Evolutionary conservation across 768 basidiomycete species (phyloP).

Genomic region (Paxillus involutus): DNA sequence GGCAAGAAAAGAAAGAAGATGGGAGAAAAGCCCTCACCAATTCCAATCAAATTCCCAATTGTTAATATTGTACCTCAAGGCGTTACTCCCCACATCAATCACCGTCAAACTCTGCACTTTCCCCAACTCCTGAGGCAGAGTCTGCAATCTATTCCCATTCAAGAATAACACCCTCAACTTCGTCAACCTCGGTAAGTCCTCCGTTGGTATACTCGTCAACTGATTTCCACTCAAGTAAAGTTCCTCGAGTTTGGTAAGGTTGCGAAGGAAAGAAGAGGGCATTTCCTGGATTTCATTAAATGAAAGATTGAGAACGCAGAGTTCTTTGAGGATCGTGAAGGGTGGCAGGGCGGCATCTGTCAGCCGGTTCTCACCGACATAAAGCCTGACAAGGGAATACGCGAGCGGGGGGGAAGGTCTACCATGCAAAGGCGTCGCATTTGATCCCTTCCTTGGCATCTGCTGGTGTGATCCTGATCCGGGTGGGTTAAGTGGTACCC

Average conservation of each 20-base stretch:
- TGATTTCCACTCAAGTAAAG: slow-evolving; percentile 96
- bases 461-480: slow-evolving; percentile 18
- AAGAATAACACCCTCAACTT: slow-evolving; percentile 76
- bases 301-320: slow-evolving; percentile 84
- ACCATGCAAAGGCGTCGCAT: slow-evolving; percentile 22
- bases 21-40: slow-evolving; percentile 56
- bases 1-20: background rate
- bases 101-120: slow-evolving; percentile 76
- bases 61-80: slow-evolving; percentile 94
- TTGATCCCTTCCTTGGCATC: slow-evolving; percentile 34
- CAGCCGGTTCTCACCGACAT: slow-evolving; percentile 87
- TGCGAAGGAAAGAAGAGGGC: slow-evolving; percentile 72
- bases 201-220: slow-evolving; percentile 83
- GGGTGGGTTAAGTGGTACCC: slow-evolving; percentile 14
- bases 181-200: slow-evolving; percentile 75
- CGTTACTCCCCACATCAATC: slow-evolving; percentile 92
- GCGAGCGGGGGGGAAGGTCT: slow-evolving; percentile 58
- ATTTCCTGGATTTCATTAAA: slow-evolving; percentile 95
- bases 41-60: slow-evolving; percentile 99
- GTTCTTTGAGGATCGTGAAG: slow-evolving; percentile 71
- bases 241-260: slow-evolving; percentile 72
- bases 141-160: slow-evolving; percentile 93
- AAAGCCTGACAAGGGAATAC: slow-evolving; percentile 71
- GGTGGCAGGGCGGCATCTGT: slow-evolving; percentile 77
- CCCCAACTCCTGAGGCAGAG: slow-evolving; percentile 86